Base-by-base conservation (phyloP, 2,329 filamentous ascomycete species). In the Fusarium napiforme region DNA sequence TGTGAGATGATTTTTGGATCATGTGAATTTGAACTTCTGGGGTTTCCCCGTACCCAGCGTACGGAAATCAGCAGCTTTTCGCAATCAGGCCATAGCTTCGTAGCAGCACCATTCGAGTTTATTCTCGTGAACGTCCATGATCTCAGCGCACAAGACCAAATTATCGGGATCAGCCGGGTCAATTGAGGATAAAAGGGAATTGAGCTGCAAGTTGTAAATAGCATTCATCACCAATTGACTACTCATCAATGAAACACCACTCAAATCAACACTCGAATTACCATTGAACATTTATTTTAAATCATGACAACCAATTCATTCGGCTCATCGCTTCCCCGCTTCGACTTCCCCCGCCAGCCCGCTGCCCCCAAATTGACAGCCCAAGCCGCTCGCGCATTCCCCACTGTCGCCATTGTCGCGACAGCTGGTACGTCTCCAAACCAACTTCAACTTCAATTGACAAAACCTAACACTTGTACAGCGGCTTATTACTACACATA, bases 391-490 rank as follows among this genome's bases (percentile, higher is more conserved):
- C 49, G 49, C 6, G 49, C 49, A 4, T 52, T 52, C 32, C 49
- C 49, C 32, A 52, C 49, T 12, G 23, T 21, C 4, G 32, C 49
- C 18, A 52, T 52, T 8, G 32, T 15, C 7, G 32, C 49, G 9
- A 52, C 49, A 21, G 49, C 49, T 52, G 49, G 49, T 37, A 37
- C 18, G 18, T 21, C 32, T 36, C n/a, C 12, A 9, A 14, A 0
- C 5, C 8, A 36, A 21, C 21, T 1, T 4, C 18, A 52, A 7
- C 4, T 15, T 8, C n/a, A 36, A 21, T 26, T 21, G 9, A 21
- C 32, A 10, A 1, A 26, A 2, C 6, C n/a, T 52, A 21, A 52
- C 4, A 36, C 3, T 0, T 0, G 1, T 0, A 0, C 3, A 52
- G 49, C 49, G 18, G 49, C 49, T 8, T 52, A 52, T 6, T 52